These are phyloP conservation scores for Ophiocordyceps sinensis DNA, from an alignment of 2,329 filamentous ascomycete species.

Conservation along the genomic window DNA sequence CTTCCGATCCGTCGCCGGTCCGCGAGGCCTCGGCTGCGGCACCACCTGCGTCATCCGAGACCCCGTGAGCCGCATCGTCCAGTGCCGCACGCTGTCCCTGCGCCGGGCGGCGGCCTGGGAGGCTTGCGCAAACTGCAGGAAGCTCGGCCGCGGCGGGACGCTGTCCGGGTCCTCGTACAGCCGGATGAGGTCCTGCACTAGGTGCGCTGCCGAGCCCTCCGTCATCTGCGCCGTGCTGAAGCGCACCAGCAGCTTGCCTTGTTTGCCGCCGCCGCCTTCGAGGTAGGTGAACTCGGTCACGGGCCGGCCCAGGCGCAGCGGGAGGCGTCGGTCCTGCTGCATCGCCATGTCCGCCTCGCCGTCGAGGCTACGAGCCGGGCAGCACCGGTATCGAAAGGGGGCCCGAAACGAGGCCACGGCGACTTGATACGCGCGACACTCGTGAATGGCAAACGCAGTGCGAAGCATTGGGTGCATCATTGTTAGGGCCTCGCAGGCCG, in stretches of 20 bases:
- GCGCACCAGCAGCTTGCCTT: slow-evolving; percentile 31
- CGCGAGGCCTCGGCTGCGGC: slow-evolving; percentile 24
- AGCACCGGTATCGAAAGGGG: slow-evolving; percentile 28
- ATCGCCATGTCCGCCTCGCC: slow-evolving; percentile 25
- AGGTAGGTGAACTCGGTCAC: slow-evolving; percentile 36
- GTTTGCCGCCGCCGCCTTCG: slow-evolving; percentile 25
- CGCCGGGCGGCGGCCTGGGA: slow-evolving; percentile 18
- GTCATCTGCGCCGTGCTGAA: slow-evolving; percentile 36
- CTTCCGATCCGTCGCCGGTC: slow-evolving; percentile 22
- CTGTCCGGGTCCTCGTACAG: slow-evolving; percentile 26
- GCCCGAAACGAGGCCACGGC: slow-evolving; percentile 26
- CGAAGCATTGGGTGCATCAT: slow-evolving; percentile 36
- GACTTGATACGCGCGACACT: slow-evolving; percentile 32
- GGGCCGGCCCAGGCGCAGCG: slow-evolving; percentile 26
- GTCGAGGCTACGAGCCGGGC: slow-evolving; percentile 23
- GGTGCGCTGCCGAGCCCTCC: slow-evolving; percentile 26
- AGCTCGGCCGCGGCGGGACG: slow-evolving; percentile 23
- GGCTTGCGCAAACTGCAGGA: slow-evolving; percentile 32
- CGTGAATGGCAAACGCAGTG: slow-evolving; percentile 35
- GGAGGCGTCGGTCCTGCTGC: slow-evolving; percentile 24
- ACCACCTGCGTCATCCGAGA: slow-evolving; percentile 31
- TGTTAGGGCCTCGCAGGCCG: slow-evolving; percentile 28
- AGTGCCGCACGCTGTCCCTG: slow-evolving; percentile 28
- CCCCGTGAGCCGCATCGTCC: slow-evolving; percentile 28
- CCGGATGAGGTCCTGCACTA: slow-evolving; percentile 32